Evolutionary conservation across 345 rosid species (phyloP), one percentile per base, ranked within the genome.

Genomic region (Dovyalis caffra): DNA sequence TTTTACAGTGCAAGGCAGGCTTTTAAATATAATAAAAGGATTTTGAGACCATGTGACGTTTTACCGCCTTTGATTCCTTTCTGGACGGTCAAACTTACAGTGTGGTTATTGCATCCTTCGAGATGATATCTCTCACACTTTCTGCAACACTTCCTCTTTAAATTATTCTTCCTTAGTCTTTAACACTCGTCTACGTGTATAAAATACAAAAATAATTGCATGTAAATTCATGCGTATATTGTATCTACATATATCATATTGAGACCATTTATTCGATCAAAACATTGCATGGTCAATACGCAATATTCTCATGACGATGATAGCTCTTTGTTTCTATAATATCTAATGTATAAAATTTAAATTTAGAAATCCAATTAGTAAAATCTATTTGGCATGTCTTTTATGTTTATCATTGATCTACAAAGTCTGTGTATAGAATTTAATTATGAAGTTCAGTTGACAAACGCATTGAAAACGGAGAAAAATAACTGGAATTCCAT

Each of bases 41-140:
- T 62, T 29, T 77, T 66, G 70, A 53, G 78, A 77, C 83, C 85
- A 81, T 81, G 88, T 81, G 89, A 56, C 28, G 61, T 81, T 83
- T 83, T 82, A 83, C 78, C 79, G n/a, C 77, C 75, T 66, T 79
- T 73, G 87, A 86, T 82, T 86, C 84, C 80, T 78, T 80, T 78
- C 32, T 86, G 80, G 87, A 84, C 87, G 83, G 87, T 86, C 89
- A 86, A 86, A 86, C 80, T 72, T 76, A 67, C 70, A 32, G 69
- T 74, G 67, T 33, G 56, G 66, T 43, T 76, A 63, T 79, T 77
- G 75, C 83, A 73, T 23, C 64, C 82, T 73, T 83, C 86, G 82
- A 83, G 86, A 81, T 64, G 65, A 5, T 73, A 81, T 70, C 85
- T 71, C 74, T 25, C 45, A 21, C 35, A 10, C 49, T 58, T 56